Evolutionary conservation across 2,329 filamentous ascomycete species (phyloP), one percentile per base, ranked within the genome.

Genomic region (Bipolaris gigantea): DNA sequence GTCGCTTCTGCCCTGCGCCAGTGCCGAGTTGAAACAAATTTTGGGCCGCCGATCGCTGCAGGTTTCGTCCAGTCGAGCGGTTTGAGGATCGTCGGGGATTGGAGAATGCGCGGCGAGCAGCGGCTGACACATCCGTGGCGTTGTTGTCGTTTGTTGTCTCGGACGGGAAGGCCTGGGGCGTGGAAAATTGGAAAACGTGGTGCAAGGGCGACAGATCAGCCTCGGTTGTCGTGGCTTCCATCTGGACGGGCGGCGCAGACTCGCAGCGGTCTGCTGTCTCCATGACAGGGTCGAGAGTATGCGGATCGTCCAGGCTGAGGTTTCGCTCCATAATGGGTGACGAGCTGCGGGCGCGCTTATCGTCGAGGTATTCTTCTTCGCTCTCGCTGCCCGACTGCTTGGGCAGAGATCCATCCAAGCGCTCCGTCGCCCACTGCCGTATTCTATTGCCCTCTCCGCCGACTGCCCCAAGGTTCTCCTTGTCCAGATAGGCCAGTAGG

Each of bases 401-500:
- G 25, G 77, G 75, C 36, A 86, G 83, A 33, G 83, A 80, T 25
- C 86, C 85, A 48, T 90, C 86, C 16, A 89, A 76, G 25, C 87
- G 80, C 73, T 92, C 88, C 2, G 84, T 87, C 0, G 85, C 86
- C 85, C 85, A 88, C 71, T 85, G 83, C 59, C 85, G 76, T 56
- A 88, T 80, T 62, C 78, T 78, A 81, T 83, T 85, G 7, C 85
- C 90, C 73, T 96, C 92, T 13, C 90, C 90, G 73, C 94, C 89
- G 43, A 82, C 83, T 11, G 94, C 71, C 0, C 90, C 91, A 50
- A 96, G 80, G 60, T 90, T 86, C 69, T 92, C 87, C 69, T 85
- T 88, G 71, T 97, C 92, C 49, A 97, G 78, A 63, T 96, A 95
- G 15, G 81, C 76, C n/a, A 97, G 78, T 5, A 99, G 79, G 63